Conservation (phyloP, 495 filamentous ascomycete species). For the Podospora tetraspora region DNA sequence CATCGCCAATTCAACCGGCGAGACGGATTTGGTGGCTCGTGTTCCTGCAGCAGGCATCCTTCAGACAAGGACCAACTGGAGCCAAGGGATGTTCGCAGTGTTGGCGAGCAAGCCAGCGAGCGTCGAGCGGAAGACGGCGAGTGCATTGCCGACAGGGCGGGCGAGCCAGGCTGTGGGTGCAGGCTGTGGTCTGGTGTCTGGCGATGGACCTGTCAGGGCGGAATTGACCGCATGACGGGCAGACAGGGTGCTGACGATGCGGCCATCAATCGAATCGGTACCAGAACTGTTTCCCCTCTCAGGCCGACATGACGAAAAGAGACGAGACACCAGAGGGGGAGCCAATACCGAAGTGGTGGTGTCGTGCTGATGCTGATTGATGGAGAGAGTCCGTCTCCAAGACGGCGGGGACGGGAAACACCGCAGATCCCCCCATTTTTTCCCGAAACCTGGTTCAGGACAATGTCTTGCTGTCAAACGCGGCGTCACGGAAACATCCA, state of each 20-base stretch:
- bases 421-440: not conserved
- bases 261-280: no score
- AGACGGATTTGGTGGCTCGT: not conserved
- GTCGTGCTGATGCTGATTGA: not conserved
- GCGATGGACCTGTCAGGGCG: not conserved
- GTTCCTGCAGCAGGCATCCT: not conserved
- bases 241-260: no score
- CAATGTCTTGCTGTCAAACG: no score
- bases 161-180: not conserved
- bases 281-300: no score
- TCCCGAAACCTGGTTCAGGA: not conserved
- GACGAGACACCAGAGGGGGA: not conserved
- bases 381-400: not conserved
- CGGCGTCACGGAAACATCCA: not conserved
- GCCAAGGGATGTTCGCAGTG: no score
- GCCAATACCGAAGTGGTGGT: not conserved
- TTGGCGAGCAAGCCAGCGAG: not conserved
- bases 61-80: not conserved
- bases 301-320: not conserved
- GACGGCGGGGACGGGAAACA: not conserved
- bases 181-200: not conserved
- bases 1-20: not conserved
- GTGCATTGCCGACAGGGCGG: not conserved
- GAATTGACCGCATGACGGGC: no score
- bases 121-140: not conserved